These are phyloP conservation scores for Nadsonia fulvescens DNA, from an alignment of 805 yeast genomes.

Conservation along the genomic window DNA sequence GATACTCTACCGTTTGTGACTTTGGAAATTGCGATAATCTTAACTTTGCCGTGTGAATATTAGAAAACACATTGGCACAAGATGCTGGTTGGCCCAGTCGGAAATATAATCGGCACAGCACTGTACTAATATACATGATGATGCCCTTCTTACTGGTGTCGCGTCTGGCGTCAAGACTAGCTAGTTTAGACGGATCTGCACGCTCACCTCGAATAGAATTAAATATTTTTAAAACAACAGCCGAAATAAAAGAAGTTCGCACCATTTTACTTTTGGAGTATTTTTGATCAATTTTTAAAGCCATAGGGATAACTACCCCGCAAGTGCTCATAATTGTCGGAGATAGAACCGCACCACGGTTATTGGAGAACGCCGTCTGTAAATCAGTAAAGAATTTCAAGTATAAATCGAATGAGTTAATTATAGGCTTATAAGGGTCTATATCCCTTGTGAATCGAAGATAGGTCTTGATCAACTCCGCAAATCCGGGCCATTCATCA, in stretches of 20 bases:
- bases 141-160: conserved; percentile 26
- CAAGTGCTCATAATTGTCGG: conserved; percentile 6
- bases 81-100: conserved; percentile 15
- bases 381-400: conserved; percentile 27
- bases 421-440: conserved; percentile 33
- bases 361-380: conserved; percentile 20
- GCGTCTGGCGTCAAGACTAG: conserved; percentile 2
- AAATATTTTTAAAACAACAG: conserved; percentile 37
- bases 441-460: conserved; percentile 29
- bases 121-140: conserved; percentile 33
- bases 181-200: conserved; percentile 11
- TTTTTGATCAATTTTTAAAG: conserved; percentile 10
- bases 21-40: conserved; percentile 23
- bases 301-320: conserved; percentile 8
- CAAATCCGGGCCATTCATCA: conserved; percentile 28
- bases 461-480: conserved; percentile 29
- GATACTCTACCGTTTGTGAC: conserved; percentile 34
- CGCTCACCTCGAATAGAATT: conserved; percentile 37
- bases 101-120: conserved; percentile 39
- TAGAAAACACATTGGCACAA: conserved; percentile 33
- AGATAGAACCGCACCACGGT: conserved; percentile 14
- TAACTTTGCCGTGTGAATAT: conserved; percentile 33
- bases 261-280: conserved; percentile 19
- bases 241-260: conserved; percentile 27
- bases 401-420: conserved; percentile 33